A percentile compares a stretch with the other conserved stretches of the same genome.
These are phyloP conservation scores for Pleurozium schreberi DNA, from an alignment of 225 moss, liverwort and hornwort genomes.

Conservation along the genomic window DNA sequence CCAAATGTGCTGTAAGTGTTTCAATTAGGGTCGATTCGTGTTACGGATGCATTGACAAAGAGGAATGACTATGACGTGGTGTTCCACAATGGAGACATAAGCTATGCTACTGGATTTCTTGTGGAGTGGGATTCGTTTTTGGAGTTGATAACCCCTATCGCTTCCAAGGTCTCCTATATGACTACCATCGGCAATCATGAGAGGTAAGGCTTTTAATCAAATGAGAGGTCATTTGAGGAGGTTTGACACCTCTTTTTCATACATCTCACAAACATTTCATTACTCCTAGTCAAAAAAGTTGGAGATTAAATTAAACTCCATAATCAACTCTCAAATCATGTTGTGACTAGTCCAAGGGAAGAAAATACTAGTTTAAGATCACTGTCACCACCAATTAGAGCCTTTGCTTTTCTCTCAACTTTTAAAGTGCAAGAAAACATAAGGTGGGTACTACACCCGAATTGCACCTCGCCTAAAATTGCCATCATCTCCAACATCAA, in stretches of 20 bases:
- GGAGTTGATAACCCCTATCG: constrained; percentile 42
- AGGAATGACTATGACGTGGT: constrained; percentile 26
- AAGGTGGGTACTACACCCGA: no score
- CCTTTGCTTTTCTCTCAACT: no score
- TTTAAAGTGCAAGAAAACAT: no score
- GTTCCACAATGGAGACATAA: constrained; percentile 53
- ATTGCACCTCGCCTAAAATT: no score
- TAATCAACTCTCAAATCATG: no score
- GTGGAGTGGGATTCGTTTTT: constrained; percentile 60
- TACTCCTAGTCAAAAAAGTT: neutral
- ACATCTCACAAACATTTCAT: neutral
- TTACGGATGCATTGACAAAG: constrained; percentile 19
- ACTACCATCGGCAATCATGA: constrained; percentile 58
- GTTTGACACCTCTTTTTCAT: neutral
- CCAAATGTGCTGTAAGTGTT: constrained; percentile 39
- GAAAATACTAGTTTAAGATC: no score
- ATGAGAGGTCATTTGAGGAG: no score
- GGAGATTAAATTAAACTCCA: no score
- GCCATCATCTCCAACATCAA: no score
- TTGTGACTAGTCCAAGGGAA: no score
- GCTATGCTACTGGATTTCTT: constrained; percentile 52
- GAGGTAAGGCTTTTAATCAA: constrained; percentile 26
- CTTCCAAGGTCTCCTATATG: constrained; percentile 47
- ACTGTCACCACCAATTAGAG: no score
- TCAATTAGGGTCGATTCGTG: constrained; percentile 7